phyloP scores from a whole-genome alignment of 306 rosid genomes.

The Prunus fruticosa region DNA sequence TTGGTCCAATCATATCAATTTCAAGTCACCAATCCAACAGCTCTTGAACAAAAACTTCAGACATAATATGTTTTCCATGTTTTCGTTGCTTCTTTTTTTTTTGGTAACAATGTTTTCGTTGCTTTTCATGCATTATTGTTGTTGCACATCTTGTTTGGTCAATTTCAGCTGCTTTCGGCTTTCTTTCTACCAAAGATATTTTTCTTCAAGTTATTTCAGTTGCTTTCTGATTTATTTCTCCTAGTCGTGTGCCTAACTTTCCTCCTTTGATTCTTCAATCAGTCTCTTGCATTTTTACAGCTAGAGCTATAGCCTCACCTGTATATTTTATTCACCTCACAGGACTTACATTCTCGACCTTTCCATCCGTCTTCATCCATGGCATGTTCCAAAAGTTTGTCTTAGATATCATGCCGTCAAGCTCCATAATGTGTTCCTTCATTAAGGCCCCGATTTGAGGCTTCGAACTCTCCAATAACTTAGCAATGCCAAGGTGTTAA shows the following conservation, averaged over 20 bases:
- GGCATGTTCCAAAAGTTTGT: background rate
- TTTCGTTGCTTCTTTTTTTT: too few species aligned
- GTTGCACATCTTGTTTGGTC: background rate
- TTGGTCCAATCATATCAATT: background rate
- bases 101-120: too few species aligned
- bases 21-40: background rate
- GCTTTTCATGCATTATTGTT: slow-evolving; percentile 12
- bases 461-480: too few species aligned
- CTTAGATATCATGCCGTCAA: background rate
- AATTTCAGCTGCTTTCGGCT: background rate
- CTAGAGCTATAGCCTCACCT: too few species aligned
- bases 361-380: background rate
- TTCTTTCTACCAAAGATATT: background rate
- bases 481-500: too few species aligned
- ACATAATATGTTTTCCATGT: background rate
- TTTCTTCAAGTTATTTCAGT: too few species aligned
- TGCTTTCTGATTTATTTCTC: background rate
- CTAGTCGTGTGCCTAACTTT: background rate
- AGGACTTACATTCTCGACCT: background rate
- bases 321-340: background rate
- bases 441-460: too few species aligned
- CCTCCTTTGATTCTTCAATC: background rate
- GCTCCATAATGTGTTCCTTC: background rate
- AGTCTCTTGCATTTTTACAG: background rate
- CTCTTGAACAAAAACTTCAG: background rate